Evolutionary conservation across 129 eudicot genomes (phyloP).

Genomic region (Helianthus annuus): HanXRQr2.0-SUNRISE NC_035442.2:107698553-107699052

Average conservation of each 20-base stretch:
- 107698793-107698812: constrained; percentile 50
- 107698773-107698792: constrained; percentile 54
- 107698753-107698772: constrained; percentile 49
- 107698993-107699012: constrained; percentile 42
- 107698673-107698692: constrained; percentile 50
- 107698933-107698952: too few species aligned
- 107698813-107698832: constrained; percentile 68
- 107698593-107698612: constrained; percentile 56
- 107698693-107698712: constrained; percentile 45
- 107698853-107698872: constrained; percentile 90
- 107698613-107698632: constrained; percentile 71
- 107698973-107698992: too few species aligned
- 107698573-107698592: background rate
- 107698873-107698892: background rate
- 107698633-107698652: constrained; percentile 63
- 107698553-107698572: background rate
- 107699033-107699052: constrained; percentile 84
- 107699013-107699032: constrained; percentile 89
- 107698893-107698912: too few species aligned
- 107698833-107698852: constrained; percentile 58
- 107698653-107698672: constrained; percentile 67
- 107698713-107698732: constrained; percentile 93
- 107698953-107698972: too few species aligned
- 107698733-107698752: constrained; percentile 80
- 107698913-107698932: too few species aligned